phyloP scores from a whole-genome alignment of 1,284 basidiomycete genomes.

The Rhodofomes roseus region DNA sequence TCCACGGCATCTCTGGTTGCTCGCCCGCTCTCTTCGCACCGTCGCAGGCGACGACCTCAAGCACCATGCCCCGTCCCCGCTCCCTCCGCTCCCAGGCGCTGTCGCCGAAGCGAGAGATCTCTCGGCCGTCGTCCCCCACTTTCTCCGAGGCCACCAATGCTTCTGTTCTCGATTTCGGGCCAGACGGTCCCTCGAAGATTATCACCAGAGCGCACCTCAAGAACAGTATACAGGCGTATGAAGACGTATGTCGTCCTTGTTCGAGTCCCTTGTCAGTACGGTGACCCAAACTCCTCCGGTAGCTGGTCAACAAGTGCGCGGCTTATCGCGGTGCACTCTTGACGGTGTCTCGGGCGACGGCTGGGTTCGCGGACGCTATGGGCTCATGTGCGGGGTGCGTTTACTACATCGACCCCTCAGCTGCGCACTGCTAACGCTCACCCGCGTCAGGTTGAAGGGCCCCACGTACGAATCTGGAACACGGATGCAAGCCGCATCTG shows the following conservation, averaged over 20 bases:
- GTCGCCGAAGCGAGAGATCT: conserved; percentile 40
- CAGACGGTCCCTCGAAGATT: conserved; percentile 71
- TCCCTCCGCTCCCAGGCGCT: conserved; percentile 58
- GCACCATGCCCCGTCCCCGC: conserved; percentile 56
- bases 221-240: conserved; percentile 74
- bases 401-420: background rate
- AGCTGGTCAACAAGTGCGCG: conserved; percentile 80
- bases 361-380: conserved; percentile 84
- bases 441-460: conserved; percentile 61
- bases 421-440: conserved; percentile 1
- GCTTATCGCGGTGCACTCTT: conserved; percentile 83
- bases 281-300: background rate
- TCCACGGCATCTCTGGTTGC: background rate
- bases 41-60: background rate
- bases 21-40: conserved; percentile 5
- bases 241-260: conserved; percentile 51
- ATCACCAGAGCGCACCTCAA: conserved; percentile 82
- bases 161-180: conserved; percentile 70
- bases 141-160: conserved; percentile 79
- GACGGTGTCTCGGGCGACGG: conserved; percentile 82
- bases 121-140: conserved; percentile 73
- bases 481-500: conserved; percentile 79
- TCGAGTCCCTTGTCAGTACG: background rate
- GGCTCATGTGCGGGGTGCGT: conserved; percentile 77
- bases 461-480: conserved; percentile 76